These are phyloP conservation scores for Melastoma malabathricum DNA, from an alignment of 345 rosid species.

Conservation along the genomic window DNA sequence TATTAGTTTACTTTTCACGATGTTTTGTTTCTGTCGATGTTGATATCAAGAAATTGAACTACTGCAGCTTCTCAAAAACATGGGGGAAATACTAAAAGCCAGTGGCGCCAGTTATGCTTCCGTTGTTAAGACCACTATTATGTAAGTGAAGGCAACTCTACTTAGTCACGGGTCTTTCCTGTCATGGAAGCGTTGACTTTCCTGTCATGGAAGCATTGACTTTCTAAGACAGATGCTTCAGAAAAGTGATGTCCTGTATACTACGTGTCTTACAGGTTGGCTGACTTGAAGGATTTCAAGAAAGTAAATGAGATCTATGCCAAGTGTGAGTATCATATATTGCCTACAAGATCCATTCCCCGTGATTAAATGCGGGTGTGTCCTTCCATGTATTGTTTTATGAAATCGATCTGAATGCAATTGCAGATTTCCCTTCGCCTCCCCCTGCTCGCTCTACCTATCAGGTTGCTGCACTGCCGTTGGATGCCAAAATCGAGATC, in stretches of 20 bases:
- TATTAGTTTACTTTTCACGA: too few relatives aligned
- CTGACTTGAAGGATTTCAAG: slow-evolving; percentile 87
- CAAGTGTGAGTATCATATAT: slow-evolving; percentile 44
- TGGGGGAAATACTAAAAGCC: slow-evolving; percentile 54
- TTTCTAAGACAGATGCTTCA: neutral
- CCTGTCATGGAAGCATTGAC: too few relatives aligned
- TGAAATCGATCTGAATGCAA: too few relatives aligned
- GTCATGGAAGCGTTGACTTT: too few relatives aligned
- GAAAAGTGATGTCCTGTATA: neutral
- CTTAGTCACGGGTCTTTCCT: neutral
- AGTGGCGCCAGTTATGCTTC: slow-evolving; percentile 42
- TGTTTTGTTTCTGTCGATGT: neutral
- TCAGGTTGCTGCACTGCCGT: slow-evolving; percentile 90
- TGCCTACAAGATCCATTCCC: too few relatives aligned
- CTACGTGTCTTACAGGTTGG: slow-evolving; percentile 43
- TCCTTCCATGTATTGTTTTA: too few relatives aligned
- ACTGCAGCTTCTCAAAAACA: slow-evolving; percentile 36
- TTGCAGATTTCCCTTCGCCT: slow-evolving; percentile 73
- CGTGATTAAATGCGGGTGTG: too few relatives aligned
- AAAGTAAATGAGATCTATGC: slow-evolving; percentile 90
- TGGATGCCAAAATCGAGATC: slow-evolving; percentile 78
- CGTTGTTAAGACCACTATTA: slow-evolving; percentile 51
- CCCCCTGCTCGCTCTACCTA: slow-evolving; percentile 83
- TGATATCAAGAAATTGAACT: neutral
- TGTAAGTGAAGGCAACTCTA: slow-evolving; percentile 17